Evolutionary conservation across 768 basidiomycete genomes (phyloP).

Genomic region (Coprinellus aureogranulatus): DNA sequence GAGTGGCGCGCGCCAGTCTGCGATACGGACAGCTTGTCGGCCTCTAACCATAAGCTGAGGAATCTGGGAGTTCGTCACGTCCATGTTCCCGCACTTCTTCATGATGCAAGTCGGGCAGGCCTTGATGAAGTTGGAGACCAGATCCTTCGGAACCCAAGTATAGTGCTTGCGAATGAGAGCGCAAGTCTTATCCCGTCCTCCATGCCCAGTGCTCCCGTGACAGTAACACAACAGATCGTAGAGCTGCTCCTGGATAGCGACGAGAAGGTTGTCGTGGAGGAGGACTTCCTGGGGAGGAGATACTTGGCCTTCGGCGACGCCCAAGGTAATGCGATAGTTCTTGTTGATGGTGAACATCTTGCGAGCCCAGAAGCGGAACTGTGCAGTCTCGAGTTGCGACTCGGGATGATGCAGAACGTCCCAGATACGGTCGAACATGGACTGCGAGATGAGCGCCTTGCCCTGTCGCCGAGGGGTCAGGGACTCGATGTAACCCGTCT

Average conservation of each 20-base stretch:
- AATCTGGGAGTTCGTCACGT: slow-evolving; percentile 15
- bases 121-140: slow-evolving; percentile 75
- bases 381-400: slow-evolving; percentile 48
- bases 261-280: slow-evolving; percentile 67
- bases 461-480: slow-evolving; percentile 54
- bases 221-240: slow-evolving; percentile 76
- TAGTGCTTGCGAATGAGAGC: slow-evolving; percentile 64
- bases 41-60: slow-evolving; percentile 11
- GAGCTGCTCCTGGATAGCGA: slow-evolving; percentile 75
- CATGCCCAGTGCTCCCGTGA: slow-evolving; percentile 64
- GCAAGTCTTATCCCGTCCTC: slow-evolving; percentile 78
- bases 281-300: slow-evolving; percentile 42
- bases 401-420: slow-evolving; percentile 58
- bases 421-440: slow-evolving; percentile 71
- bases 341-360: slow-evolving; percentile 68
- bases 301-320: slow-evolving; percentile 16
- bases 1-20: slow-evolving; percentile 7
- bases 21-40: slow-evolving; percentile 5
- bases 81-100: slow-evolving; percentile 38
- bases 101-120: slow-evolving; percentile 72
- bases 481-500: slow-evolving; percentile 54
- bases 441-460: slow-evolving; percentile 72
- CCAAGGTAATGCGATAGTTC: slow-evolving; percentile 25
- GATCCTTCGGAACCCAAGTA: slow-evolving; percentile 83
- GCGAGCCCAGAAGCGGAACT: slow-evolving; percentile 81